These are phyloP conservation scores for Suillus variegatus DNA, from an alignment of 768 basidiomycete species.

Conservation along the genomic window DNA sequence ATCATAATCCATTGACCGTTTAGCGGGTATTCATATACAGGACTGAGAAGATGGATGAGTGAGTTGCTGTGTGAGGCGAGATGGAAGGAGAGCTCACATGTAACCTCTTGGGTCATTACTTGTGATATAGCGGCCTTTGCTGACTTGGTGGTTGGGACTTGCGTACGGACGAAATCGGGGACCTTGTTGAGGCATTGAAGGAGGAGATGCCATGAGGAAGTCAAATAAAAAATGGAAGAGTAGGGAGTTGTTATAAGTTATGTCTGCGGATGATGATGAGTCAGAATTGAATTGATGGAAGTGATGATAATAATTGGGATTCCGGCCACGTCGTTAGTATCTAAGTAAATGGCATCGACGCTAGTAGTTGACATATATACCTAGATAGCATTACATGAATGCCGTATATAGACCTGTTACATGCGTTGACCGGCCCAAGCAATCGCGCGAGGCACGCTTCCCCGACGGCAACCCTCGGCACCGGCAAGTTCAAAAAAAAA, in stretches of 20 bases:
- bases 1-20: slow-evolving; percentile 96
- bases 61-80: not conserved
- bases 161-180: slow-evolving; percentile 67
- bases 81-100: slow-evolving; percentile 54
- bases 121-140: slow-evolving; percentile 86
- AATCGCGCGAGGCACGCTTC: slow-evolving; percentile 31
- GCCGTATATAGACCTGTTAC: slow-evolving; percentile 43
- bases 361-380: slow-evolving; percentile 14
- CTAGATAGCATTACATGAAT: slow-evolving; percentile 28
- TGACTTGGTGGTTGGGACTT: slow-evolving; percentile 77
- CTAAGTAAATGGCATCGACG: slow-evolving; percentile 21
- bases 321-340: slow-evolving; percentile 36
- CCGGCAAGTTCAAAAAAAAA: slow-evolving; percentile 43
- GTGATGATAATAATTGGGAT: slow-evolving; percentile 8
- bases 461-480: slow-evolving; percentile 39
- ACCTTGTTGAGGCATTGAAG: slow-evolving; percentile 24
- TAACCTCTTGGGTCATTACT: slow-evolving; percentile 88
- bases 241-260: slow-evolving; percentile 23
- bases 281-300: slow-evolving; percentile 29
- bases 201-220: slow-evolving; percentile 25
- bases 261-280: slow-evolving; percentile 14
- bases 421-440: slow-evolving; percentile 46
- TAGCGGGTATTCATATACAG: slow-evolving; percentile 87
- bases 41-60: slow-evolving; percentile 38
- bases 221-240: slow-evolving; percentile 3